Percentiles rank a stretch among this genome's conserved stretches.
Conservation (phyloP, 371 early-diverging fungal species). For the Mucor plumbeus region DNA sequence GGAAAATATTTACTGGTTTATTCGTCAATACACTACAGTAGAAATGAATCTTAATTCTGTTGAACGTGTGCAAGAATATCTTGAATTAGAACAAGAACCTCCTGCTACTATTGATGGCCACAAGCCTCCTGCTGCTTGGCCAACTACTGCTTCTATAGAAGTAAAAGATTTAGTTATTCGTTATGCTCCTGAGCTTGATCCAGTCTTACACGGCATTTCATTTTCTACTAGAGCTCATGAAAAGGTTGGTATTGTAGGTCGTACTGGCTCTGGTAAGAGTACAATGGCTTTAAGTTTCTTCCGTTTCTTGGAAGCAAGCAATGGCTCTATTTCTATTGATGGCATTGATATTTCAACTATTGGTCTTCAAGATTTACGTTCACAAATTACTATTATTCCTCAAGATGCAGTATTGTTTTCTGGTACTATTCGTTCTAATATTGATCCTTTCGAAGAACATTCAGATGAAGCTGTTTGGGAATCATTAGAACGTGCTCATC, state of each 20-base stretch:
- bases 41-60: slow-evolving; percentile 86
- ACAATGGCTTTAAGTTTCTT: slow-evolving; percentile 79
- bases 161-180: slow-evolving; percentile 66
- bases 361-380: slow-evolving; percentile 74
- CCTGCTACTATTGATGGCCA: slow-evolving; percentile 42
- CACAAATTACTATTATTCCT: slow-evolving; percentile 78
- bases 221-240: slow-evolving; percentile 68
- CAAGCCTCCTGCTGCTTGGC: slow-evolving; percentile 76
- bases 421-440: slow-evolving; percentile 72
- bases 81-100: slow-evolving; percentile 75
- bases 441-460: slow-evolving; percentile 73
- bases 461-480: slow-evolving; percentile 77
- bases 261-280: slow-evolving; percentile 84
- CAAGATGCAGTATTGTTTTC: slow-evolving; percentile 88
- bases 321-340: slow-evolving; percentile 79
- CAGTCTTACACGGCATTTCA: slow-evolving; percentile 72
- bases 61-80: slow-evolving; percentile 86
- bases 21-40: slow-evolving; percentile 69
- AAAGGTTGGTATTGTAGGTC: slow-evolving; percentile 81
- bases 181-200: slow-evolving; percentile 69
- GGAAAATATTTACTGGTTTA: slow-evolving; percentile 48
- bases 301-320: slow-evolving; percentile 73
- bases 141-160: slow-evolving; percentile 68
- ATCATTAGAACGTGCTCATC: slow-evolving; percentile 60
- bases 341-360: slow-evolving; percentile 78